Percentiles rank a stretch among this genome's conserved stretches.
Conservation (phyloP, 140 eudicot genomes). For the Bidens hawaiensis region DNA sequence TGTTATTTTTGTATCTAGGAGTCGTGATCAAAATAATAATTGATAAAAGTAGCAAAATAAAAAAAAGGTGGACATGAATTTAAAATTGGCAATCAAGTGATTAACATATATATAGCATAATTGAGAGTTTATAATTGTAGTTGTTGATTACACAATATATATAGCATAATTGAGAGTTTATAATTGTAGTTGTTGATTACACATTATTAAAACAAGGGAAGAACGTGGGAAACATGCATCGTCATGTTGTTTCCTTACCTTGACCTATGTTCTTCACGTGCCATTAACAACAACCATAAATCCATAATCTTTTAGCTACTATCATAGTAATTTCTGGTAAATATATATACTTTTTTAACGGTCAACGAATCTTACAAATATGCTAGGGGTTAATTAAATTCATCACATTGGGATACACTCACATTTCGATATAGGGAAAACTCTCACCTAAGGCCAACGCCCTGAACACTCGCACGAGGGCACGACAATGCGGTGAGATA, state of each 20-base stretch:
- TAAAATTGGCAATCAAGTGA: background rate
- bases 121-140: conserved; percentile 8
- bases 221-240: conserved; percentile 38
- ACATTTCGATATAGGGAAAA: too few relatives aligned
- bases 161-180: background rate
- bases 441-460: too few relatives aligned
- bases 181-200: conserved; percentile 18
- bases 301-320: background rate
- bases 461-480: too few relatives aligned
- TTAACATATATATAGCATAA: background rate
- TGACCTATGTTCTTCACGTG: conserved; percentile 37
- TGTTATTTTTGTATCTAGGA: too few relatives aligned
- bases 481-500: too few relatives aligned
- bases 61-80: background rate
- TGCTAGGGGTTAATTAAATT: too few relatives aligned
- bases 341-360: too few relatives aligned
- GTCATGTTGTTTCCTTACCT: conserved; percentile 21
- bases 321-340: too few relatives aligned
- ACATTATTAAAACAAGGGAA: background rate
- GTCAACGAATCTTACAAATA: too few relatives aligned
- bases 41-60: too few relatives aligned
- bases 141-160: conserved; percentile 12
- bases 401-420: too few relatives aligned
- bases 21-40: background rate
- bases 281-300: background rate